Conservation (phyloP, 2,329 filamentous ascomycete genomes). For the Epicoccum nigrum region DNA sequence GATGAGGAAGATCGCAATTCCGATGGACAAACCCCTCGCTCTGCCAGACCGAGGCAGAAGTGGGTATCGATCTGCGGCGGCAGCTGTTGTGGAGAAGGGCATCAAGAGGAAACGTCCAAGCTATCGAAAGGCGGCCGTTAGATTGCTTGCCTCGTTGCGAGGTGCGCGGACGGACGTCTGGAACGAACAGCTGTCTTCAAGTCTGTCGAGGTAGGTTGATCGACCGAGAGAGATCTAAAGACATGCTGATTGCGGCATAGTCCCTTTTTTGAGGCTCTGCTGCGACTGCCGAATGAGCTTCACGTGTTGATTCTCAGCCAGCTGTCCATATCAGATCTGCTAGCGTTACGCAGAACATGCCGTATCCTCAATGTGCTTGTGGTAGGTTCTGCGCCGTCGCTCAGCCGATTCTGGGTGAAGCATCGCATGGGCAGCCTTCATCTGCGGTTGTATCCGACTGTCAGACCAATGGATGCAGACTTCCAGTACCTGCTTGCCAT, state of each 20-base stretch:
- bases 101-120: constrained; percentile 39
- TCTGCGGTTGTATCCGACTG: constrained; percentile 43
- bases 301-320: constrained; percentile 44
- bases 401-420: constrained; percentile 46
- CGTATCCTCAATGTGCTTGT: constrained; percentile 42
- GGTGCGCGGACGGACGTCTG: constrained; percentile 33
- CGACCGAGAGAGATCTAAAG: background rate
- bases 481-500: constrained; percentile 45
- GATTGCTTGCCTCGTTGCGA: constrained; percentile 40
- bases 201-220: constrained; percentile 32
- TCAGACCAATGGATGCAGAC: constrained; percentile 36
- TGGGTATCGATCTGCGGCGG: constrained; percentile 20
- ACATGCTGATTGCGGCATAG: constrained; percentile 19
- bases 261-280: constrained; percentile 39
- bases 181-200: constrained; percentile 26
- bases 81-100: constrained; percentile 21
- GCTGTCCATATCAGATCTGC: constrained; percentile 42
- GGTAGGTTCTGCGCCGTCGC: constrained; percentile 37
- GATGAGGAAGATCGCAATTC: constrained; percentile 19
- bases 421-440: constrained; percentile 43
- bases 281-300: constrained; percentile 44
- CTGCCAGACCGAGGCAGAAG: constrained; percentile 25
- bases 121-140: constrained; percentile 41
- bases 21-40: constrained; percentile 33
- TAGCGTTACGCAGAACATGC: constrained; percentile 40